A percentile compares a stretch with the other conserved stretches of the same genome.
These are phyloP conservation scores for Aristolochia fimbriata DNA, from an alignment of 164 flowering plant genomes.

Conservation along the genomic window DNA sequence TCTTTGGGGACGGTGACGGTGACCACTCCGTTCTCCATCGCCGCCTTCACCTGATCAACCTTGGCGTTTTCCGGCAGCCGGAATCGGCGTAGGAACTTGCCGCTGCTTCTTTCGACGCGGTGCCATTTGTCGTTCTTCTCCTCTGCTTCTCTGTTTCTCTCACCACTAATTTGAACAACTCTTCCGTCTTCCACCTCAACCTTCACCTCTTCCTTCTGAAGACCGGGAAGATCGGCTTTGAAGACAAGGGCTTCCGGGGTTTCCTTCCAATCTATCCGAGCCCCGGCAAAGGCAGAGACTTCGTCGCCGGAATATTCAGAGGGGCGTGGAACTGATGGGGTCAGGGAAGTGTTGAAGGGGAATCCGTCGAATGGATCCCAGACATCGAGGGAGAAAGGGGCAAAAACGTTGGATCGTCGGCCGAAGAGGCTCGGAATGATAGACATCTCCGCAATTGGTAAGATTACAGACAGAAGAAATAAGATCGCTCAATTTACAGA, in stretches of 20 bases:
- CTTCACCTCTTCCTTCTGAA: constrained; percentile 5
- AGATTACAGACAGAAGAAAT: too few species aligned
- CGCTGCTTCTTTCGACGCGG: constrained; percentile 1
- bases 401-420: constrained; percentile 4
- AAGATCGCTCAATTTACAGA: too few species aligned
- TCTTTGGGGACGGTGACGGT: constrained; percentile 2
- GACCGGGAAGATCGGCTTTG: constrained; percentile 1
- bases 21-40: constrained; percentile 4
- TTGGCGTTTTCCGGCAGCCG: constrained; percentile 12
- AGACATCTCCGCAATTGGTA: constrained; percentile 3
- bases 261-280: constrained; percentile 19
- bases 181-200: constrained; percentile 1
- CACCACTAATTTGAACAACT: constrained; percentile 1
- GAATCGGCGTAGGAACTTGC: not conserved
- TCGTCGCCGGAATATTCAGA: not conserved
- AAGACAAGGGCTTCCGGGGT: constrained; percentile 3
- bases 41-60: constrained; percentile 1
- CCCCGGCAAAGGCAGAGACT: constrained; percentile 16
- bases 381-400: constrained; percentile 12
- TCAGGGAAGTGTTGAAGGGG: constrained; percentile 3
- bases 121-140: constrained; percentile 1
- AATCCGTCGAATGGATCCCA: constrained; percentile 12
- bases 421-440: constrained; percentile 5
- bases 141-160: not conserved
- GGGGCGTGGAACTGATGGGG: not conserved